Base-by-base conservation (phyloP, 192 early-diverging fungal species). In the Entomortierella lignicola region DNA sequence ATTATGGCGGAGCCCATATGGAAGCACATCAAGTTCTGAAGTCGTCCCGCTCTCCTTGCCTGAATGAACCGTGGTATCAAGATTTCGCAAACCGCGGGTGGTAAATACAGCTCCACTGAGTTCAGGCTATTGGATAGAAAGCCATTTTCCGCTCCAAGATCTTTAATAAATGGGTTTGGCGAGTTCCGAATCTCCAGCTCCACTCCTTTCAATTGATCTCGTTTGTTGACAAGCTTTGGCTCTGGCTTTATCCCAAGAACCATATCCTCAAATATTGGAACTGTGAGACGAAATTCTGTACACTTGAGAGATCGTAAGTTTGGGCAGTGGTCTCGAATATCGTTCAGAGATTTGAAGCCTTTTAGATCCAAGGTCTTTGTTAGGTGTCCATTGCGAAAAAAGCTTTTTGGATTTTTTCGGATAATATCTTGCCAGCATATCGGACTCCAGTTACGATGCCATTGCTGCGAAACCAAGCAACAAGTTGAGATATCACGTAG, bases 121-220 rank as follows among this genome's bases (percentile, higher is more conserved):
- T 23, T 17, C 8, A 60, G 48, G n/a, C 48, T 69, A 26, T 60
- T 60, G 57, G 66, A 60, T 0, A 59, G 42, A 37, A 41, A 69
- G 1, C 57, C 58, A 20, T 53, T 60, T n/a, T 30, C 26, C 1
- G 50, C 32, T 26, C 5, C 21, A 53, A 32, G 1, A 23, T 31
- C 43, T 26, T 43, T 23, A 1, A 31, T 50, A 18, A 50, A 50
- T 11, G 47, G 60, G 17, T 43, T 60, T 3, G 10, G 15, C 5
- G 55, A 57, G n/a, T n/a, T n/a, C n/a, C n/a, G n/a, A n/a, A 42
- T 42, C 39, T 6, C 39, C 39, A 42, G 8, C 39, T 13, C 13
- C 39, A 42, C 39, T 42, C 6, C 39, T 42, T 42, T 13, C 13
- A 13, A 42, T 6, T 42, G 44, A 15, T 12, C 2, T 3, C 17